A percentile compares a stretch with the other conserved stretches of the same genome.
Evolutionary conservation across 2,329 filamentous ascomycete species (phyloP).

Genomic region (Calonectria leucothoes): DNA sequence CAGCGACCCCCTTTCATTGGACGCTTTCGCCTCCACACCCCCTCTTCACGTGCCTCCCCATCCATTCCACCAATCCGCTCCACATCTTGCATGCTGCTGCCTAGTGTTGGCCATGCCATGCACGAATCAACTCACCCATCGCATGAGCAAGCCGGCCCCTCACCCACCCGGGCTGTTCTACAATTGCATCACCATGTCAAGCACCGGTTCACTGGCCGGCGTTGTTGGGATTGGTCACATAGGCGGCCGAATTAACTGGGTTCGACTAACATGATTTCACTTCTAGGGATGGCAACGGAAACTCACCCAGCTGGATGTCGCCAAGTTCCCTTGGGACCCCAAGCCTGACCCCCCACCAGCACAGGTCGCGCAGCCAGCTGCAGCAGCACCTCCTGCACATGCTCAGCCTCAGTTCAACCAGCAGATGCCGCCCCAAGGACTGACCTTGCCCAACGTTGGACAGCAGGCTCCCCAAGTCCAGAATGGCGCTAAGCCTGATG

Average conservation of each 20-base stretch:
- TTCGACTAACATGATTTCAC: constrained; percentile 35
- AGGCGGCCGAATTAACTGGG: background rate
- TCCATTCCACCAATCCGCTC: constrained; percentile 13
- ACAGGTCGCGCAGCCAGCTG: constrained; percentile 47
- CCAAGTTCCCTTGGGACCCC: constrained; percentile 95
- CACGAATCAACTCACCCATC: background rate
- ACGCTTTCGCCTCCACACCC: constrained; percentile 3
- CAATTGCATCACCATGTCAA: background rate
- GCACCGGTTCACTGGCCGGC: background rate
- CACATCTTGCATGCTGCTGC: constrained; percentile 11
- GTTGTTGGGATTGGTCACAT: background rate
- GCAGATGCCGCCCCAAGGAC: constrained; percentile 39
- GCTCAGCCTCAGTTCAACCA: constrained; percentile 48
- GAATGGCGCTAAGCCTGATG: constrained; percentile 58
- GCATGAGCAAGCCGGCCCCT: background rate
- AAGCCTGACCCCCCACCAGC: constrained; percentile 71
- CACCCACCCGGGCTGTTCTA: background rate
- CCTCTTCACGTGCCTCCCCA: constrained; percentile 22
- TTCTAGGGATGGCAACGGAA: constrained; percentile 92
- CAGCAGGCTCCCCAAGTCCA: constrained; percentile 40
- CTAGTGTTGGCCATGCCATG: constrained; percentile 2
- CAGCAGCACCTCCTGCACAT: constrained; percentile 39
- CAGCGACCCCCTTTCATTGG: constrained; percentile 37
- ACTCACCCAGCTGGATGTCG: constrained; percentile 85
- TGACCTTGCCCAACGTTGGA: constrained; percentile 46